phyloP scores from a whole-genome alignment of 2,329 filamentous ascomycete species.

The Ceratocystiopsis minuta region DNA sequence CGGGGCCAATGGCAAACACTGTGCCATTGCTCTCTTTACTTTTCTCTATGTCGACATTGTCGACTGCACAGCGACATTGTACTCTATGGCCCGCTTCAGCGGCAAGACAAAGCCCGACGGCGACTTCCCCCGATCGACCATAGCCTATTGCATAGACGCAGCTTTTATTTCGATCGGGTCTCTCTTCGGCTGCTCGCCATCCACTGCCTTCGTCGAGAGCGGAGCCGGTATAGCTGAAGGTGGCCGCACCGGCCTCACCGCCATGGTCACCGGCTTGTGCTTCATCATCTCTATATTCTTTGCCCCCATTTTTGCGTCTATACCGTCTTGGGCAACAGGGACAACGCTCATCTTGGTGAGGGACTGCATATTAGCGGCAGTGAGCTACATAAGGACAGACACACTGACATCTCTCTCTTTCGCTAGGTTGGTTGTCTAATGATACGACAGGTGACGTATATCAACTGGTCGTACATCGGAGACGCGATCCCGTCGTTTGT shows the following conservation, averaged over 20 bases:
- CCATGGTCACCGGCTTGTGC: conserved; percentile 49
- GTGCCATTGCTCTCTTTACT: conserved; percentile 54
- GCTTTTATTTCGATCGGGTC: conserved; percentile 53
- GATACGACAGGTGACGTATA: conserved; percentile 54
- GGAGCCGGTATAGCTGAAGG: conserved; percentile 61
- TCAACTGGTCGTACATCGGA: conserved; percentile 63
- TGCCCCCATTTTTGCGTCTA: conserved; percentile 57
- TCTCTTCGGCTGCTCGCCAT: conserved; percentile 50
- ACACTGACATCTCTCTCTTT: too few relatives aligned
- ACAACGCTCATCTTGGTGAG: conserved; percentile 50
- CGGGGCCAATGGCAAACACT: conserved; percentile 37
- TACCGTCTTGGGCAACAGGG: conserved; percentile 63
- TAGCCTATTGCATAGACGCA: conserved; percentile 60
- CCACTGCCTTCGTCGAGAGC: conserved; percentile 60
- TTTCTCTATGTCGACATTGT: conserved; percentile 69
- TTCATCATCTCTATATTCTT: conserved; percentile 60
- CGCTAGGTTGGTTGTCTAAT: conserved; percentile 54
- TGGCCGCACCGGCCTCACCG: conserved; percentile 54
- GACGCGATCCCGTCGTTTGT: conserved; percentile 61
- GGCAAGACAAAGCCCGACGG: conserved; percentile 37
- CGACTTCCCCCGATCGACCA: conserved; percentile 73
- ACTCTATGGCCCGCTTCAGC: conserved; percentile 66
- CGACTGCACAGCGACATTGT: conserved; percentile 59
- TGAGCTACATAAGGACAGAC: too few relatives aligned
- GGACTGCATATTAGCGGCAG: too few relatives aligned